Percentiles rank a stretch among this genome's conserved stretches.
These are phyloP conservation scores for Spathaspora sp. DNA, from an alignment of 1,139 yeast species.

Conservation along the genomic window DNA sequence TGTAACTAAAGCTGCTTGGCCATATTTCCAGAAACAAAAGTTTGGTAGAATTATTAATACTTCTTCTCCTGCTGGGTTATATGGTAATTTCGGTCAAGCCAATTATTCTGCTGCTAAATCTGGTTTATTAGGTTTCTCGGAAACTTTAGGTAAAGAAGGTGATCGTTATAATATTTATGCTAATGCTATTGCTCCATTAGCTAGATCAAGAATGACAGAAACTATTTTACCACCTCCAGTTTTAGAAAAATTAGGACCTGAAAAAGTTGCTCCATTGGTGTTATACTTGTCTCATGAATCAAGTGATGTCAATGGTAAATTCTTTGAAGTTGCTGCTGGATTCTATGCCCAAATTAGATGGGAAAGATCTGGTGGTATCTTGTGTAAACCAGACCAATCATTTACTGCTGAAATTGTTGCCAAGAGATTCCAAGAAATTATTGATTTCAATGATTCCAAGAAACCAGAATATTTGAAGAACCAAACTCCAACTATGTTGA, in stretches of 20 bases:
- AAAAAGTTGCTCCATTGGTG: conserved; percentile 87
- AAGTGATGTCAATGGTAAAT: conserved; percentile 63
- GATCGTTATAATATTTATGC: conserved; percentile 76
- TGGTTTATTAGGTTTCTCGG: conserved; percentile 87
- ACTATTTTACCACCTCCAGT: conserved; percentile 82
- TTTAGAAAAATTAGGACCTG: conserved; percentile 79
- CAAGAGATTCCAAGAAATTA: conserved; percentile 61
- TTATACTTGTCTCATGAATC: conserved; percentile 73
- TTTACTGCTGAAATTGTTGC: conserved; percentile 88
- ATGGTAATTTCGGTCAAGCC: conserved; percentile 96
- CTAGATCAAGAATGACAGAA: conserved; percentile 96
- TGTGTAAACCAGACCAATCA: conserved; percentile 73
- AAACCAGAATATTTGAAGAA: conserved; percentile 54
- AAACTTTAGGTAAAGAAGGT: conserved; percentile 95
- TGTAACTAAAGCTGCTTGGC: conserved; percentile 92
- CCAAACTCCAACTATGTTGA: conserved; percentile 65
- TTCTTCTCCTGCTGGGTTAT: conserved; percentile 94
- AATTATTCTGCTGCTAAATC: conserved; percentile 94
- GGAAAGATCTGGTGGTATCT: conserved; percentile 89
- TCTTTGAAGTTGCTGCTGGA: conserved; percentile 94
- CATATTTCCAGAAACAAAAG: conserved; percentile 76
- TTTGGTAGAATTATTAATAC: conserved; percentile 91
- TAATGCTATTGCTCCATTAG: conserved; percentile 90
- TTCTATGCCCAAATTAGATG: conserved; percentile 89
- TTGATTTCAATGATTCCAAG: conserved; percentile 55